These are phyloP conservation scores for Xylaria scruposa DNA, from an alignment of 495 filamentous ascomycete species.

Conservation along the genomic window DNA sequence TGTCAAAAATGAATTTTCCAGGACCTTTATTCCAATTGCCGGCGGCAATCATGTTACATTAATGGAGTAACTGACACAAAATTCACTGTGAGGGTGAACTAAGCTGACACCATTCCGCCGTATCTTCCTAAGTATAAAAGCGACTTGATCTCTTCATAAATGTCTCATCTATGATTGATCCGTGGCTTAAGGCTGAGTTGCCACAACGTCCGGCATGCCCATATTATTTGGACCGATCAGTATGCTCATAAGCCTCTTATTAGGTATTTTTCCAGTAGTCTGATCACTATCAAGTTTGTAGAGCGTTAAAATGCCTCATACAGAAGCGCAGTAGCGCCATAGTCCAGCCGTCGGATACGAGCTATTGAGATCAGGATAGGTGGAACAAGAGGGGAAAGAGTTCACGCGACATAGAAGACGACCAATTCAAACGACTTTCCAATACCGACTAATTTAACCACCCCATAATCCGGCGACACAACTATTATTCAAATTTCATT, in stretches of 20 bases:
- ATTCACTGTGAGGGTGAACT: neutral
- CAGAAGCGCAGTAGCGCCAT: neutral
- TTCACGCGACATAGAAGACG: neutral
- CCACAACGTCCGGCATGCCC: neutral
- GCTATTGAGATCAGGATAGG: neutral
- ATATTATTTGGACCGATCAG: neutral
- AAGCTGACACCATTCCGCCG: neutral
- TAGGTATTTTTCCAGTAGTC: neutral
- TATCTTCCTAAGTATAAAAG: neutral
- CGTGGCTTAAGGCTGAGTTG: neutral
- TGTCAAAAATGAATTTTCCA: no score
- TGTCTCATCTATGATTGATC: neutral
- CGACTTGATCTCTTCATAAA: neutral
- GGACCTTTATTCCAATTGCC: neutral
- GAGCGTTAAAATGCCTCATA: neutral
- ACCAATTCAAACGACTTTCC: neutral
- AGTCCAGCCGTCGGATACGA: neutral
- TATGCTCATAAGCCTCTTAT: neutral
- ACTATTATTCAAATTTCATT: neutral
- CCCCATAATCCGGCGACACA: neutral
- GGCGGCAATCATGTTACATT: neutral
- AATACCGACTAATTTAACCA: neutral
- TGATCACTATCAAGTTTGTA: neutral
- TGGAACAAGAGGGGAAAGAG: neutral
- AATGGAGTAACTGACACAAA: neutral